Base-by-base conservation (phyloP, 139 green algal species). In the Closterium sp. region DNA sequence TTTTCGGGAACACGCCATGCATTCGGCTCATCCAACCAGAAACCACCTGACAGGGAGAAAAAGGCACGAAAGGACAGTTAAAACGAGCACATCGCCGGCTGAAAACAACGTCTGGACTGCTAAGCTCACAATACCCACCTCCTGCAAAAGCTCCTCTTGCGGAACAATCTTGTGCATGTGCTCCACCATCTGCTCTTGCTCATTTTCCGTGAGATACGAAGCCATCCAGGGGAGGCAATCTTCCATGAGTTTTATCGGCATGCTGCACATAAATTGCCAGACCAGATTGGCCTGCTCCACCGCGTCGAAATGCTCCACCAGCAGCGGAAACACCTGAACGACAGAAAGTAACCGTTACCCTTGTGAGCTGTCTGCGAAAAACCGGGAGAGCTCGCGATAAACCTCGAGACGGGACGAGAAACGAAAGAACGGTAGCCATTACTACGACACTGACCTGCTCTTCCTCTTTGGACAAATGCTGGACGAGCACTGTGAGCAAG, bases 381-480 rank as follows among this genome's bases (percentile, higher is more conserved):
- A n/a, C n/a, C n/a, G n/a, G n/a, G 8, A 34, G 28, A 10, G 30
- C 4, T 8, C 5, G 19, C n/a, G 31, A 85, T 34, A 31, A 34
- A 10, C 25, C 0, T 10, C 3, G n/a, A 34, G 81, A 85, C 43
- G 10, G 10, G 10, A 69, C 55, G 55, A 28, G 16, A 76, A 76
- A 25, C 25, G 16, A 19, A 76, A 28, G 55, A 28, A 76, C 55
- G 55, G 25, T 1, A 86, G n/a, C 4, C 81, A 85, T 31, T 31
- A 86, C 28, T 86, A 34, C 30, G n/a, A 86, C 83, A 33, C 83
- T 34, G 21, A 93, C 88, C 96, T 99, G 97, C 88, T 98, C 95
- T 93, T 99, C 98, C 93, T 99, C 98, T 91, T 99, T 99, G 32
- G 94, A 95, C 36, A 99, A 95, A 94, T 99, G 98, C 93, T 98